Conservation (phyloP, 306 rosid genomes). For the Calophaca sinica region DNA sequence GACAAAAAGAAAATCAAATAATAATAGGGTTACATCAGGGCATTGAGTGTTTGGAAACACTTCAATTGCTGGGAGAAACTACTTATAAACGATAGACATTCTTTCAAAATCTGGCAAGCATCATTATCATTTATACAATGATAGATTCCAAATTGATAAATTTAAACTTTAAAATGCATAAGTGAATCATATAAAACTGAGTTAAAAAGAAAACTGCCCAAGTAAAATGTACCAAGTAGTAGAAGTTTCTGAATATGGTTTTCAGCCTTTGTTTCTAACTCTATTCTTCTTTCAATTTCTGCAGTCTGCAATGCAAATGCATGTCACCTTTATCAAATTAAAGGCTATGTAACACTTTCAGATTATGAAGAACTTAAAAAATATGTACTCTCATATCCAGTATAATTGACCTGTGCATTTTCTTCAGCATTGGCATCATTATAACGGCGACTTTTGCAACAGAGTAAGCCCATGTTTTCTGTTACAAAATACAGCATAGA, state of each 20-base stretch:
- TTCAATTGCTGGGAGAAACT: neutral
- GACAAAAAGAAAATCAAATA: neutral
- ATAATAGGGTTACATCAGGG: neutral
- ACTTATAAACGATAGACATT: neutral
- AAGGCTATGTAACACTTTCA: conserved; percentile 30
- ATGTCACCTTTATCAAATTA: conserved; percentile 41
- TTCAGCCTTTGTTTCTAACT: conserved; percentile 90
- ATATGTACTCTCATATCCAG: neutral
- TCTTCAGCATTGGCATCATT: conserved; percentile 80
- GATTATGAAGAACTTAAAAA: conserved; percentile 12
- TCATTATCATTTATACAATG: conserved; percentile 22
- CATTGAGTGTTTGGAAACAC: conserved; percentile 8
- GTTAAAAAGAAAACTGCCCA: conserved; percentile 23
- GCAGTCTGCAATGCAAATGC: conserved; percentile 79
- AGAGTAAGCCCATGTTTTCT: conserved; percentile 89
- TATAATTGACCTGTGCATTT: conserved; percentile 74
- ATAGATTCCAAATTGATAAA: conserved; percentile 12
- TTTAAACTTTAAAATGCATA: conserved; percentile 22
- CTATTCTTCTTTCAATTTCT: conserved; percentile 94
- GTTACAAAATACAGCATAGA: conserved; percentile 79
- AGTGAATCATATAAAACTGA: conserved; percentile 32
- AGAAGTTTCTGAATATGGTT: conserved; percentile 96
- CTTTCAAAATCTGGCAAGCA: neutral
- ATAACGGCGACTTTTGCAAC: conserved; percentile 81
- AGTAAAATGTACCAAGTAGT: conserved; percentile 70